Conservation (phyloP, 345 rosid genomes). For the Citrus medica region DNA sequence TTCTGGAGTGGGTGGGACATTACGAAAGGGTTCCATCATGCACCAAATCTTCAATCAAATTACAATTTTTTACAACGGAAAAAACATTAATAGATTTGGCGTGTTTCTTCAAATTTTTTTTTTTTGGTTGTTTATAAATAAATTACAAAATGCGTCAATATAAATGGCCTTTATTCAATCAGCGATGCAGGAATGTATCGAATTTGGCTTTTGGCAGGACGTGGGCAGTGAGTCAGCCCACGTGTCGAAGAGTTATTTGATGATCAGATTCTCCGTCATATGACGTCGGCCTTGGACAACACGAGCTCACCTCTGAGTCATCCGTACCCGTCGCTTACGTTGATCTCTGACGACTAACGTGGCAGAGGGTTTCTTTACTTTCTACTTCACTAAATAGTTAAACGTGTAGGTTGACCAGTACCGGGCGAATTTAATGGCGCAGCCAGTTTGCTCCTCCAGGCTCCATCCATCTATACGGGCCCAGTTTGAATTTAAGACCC, state of each 20-base stretch:
- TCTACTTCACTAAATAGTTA: neutral
- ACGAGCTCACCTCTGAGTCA: constrained; percentile 13
- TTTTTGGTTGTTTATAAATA: no score
- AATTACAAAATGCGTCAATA: neutral
- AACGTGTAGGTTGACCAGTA: neutral
- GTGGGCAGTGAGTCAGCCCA: neutral
- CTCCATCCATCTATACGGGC: no score
- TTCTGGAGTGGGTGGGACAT: neutral
- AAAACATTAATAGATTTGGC: neutral
- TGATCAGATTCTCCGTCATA: neutral
- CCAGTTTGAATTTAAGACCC: neutral
- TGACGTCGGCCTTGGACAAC: neutral
- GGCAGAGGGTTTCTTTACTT: neutral
- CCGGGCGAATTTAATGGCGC: neutral
- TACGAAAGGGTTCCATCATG: neutral
- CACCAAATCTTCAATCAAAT: neutral
- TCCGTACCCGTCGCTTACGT: constrained; percentile 20
- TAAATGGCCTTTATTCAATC: neutral
- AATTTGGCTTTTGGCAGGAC: neutral
- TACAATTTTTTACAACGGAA: neutral
- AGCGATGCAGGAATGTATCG: neutral
- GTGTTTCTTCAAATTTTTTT: neutral
- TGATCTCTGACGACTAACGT: constrained; percentile 11
- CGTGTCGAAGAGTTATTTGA: neutral
- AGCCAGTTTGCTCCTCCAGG: neutral